These are phyloP conservation scores for Trichoderma arundinaceum DNA, from an alignment of 2,329 filamentous ascomycete species.

Conservation along the genomic window DNA sequence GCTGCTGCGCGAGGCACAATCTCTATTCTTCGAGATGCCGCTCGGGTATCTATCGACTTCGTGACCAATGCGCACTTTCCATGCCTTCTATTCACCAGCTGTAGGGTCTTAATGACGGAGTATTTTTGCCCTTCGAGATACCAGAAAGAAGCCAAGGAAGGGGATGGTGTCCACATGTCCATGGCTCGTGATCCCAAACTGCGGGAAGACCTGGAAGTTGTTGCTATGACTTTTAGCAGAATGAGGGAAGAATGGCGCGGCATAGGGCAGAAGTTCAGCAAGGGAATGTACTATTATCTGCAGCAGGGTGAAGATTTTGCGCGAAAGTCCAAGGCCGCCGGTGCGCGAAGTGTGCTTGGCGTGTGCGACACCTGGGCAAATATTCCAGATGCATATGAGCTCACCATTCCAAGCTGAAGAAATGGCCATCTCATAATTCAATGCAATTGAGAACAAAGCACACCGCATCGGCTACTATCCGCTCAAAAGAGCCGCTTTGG, in stretches of 20 bases:
- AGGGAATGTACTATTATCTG: constrained; percentile 36
- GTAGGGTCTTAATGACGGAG: constrained; percentile 35
- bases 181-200: constrained; percentile 32
- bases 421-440: background rate
- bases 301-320: constrained; percentile 30
- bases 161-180: background rate
- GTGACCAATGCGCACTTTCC: constrained; percentile 36
- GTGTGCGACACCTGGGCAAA: constrained; percentile 36
- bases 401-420: constrained; percentile 6
- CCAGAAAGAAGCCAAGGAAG: background rate
- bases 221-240: constrained; percentile 33
- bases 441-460: background rate
- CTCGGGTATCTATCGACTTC: constrained; percentile 31
- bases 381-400: constrained; percentile 24
- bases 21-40: constrained; percentile 35
- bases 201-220: constrained; percentile 35
- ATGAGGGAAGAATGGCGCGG: constrained; percentile 32
- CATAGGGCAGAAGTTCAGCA: constrained; percentile 36
- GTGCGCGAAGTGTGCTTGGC: constrained; percentile 33
- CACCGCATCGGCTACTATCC: no score
- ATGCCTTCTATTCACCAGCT: constrained; percentile 34
- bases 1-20: constrained; percentile 34
- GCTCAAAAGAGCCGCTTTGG: no score
- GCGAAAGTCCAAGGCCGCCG: constrained; percentile 32
- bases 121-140: constrained; percentile 32